Base-by-base conservation (phyloP, 2,329 filamentous ascomycete species). In the Septoria petroselini region DNA sequence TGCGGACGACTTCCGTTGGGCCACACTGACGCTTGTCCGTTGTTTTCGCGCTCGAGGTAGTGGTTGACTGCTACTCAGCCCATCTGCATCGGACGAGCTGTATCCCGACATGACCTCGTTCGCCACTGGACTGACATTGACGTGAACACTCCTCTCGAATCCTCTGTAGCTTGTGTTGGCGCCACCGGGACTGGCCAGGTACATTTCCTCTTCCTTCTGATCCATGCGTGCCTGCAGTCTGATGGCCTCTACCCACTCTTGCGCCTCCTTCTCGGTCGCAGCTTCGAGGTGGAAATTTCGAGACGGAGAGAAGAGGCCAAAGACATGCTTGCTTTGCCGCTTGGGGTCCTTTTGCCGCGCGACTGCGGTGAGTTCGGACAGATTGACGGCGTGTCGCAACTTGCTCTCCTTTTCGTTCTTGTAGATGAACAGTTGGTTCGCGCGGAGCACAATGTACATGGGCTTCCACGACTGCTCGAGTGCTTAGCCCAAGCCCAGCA, bases 211-310 rank as follows among this genome's bases (percentile, higher is more conserved):
- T 61, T 95, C 90, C 41, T 93, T 88, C 64, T 93, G 86, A 58
- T 95, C 89, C 52, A 94, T 88, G 49, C 87, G 82, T 14, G 90
- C 88, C 62, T 93, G 84, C 49, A 76, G 75, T 40, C 90, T 81
- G 62, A 97, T 91, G 43, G 86, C 71, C 19, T 87, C 78, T 14
- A 96, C 87, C 93, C 93, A 98, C 64, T 87, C 83, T 54, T 87
- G 80, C 4, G 88, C 88, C 55, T 96, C 91, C 51, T 81, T 75
- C 42, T 83, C 79, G 3, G 80, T 85, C 25, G 76, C 68, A 1
- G 88, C 90, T 68, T 95, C 86, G 52, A 98, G 83, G 64, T 96
- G 90, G 71, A 86, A 95, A 71, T 96, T 97, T 58, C 86, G 85
- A 12, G 90, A 86, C 0, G 91, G 87, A 0, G 90, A 91, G 71